Conservation (phyloP, 257 asterid genomes). For the Knoxia roxburghii region DNA sequence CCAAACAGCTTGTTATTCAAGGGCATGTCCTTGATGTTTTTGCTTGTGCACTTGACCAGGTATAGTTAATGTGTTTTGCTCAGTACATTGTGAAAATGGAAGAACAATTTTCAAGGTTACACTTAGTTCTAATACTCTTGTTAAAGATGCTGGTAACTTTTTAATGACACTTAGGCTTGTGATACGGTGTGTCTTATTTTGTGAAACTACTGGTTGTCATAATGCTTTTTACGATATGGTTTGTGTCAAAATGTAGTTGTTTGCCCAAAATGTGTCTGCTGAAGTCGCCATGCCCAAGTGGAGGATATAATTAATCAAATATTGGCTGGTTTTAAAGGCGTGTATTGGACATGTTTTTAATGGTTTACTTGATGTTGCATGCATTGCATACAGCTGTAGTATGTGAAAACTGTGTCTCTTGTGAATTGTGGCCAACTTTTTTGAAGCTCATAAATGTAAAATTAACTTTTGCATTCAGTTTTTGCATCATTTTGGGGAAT, state of each 20-base stretch:
- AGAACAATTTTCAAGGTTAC: background rate
- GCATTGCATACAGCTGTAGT: background rate
- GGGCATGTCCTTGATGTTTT: slow-evolving; percentile 94
- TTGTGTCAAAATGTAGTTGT: background rate
- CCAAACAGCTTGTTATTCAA: slow-evolving; percentile 94
- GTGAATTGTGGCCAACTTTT: background rate
- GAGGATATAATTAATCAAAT: background rate
- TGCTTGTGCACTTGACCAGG: slow-evolving; percentile 99
- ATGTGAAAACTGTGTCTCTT: background rate
- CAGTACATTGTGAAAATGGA: slow-evolving; percentile 7
- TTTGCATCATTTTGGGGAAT: background rate
- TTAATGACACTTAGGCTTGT: background rate
- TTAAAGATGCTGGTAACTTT: background rate
- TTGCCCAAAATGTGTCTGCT: background rate
- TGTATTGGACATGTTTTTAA: background rate
- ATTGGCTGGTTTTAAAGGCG: background rate
- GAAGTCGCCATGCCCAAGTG: background rate
- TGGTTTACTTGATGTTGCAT: background rate
- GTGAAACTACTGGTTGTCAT: background rate
- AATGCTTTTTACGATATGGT: background rate
- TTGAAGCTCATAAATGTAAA: background rate
- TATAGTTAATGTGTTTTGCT: slow-evolving; percentile 20
- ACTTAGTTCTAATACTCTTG: background rate
- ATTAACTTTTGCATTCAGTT: background rate
- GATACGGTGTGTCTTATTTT: background rate